Evolutionary conservation across 768 basidiomycete genomes (phyloP).

Genomic region (Goffeauzyma gilvescens): DNA sequence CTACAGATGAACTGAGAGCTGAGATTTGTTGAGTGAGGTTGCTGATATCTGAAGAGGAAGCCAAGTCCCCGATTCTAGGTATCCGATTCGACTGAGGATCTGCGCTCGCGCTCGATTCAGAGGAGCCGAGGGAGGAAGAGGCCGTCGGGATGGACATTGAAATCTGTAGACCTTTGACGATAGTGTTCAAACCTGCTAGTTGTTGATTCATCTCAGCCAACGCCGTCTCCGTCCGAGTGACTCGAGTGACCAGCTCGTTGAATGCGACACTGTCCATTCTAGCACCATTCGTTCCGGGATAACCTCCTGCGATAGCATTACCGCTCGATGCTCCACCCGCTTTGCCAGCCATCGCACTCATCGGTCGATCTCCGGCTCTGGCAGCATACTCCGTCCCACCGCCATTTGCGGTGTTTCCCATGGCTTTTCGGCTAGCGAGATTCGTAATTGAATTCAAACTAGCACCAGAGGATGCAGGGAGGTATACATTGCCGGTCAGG

Average conservation of each 20-base stretch:
- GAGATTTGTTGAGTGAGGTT: constrained; percentile 26
- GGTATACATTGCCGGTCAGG: no score
- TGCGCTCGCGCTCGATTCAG: not conserved
- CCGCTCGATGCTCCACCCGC: no score
- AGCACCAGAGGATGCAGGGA: no score
- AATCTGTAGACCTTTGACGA: constrained; percentile 8
- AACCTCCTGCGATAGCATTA: no score
- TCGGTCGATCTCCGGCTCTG: no score
- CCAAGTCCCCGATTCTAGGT: not conserved
- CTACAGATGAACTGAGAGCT: constrained; percentile 25
- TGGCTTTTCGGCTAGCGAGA: no score
- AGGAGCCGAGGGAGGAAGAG: not conserved
- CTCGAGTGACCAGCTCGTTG: constrained; percentile 7
- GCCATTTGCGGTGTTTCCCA: no score
- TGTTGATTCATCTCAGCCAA: constrained; percentile 6
- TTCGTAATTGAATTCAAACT: no score
- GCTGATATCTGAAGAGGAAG: constrained; percentile 7
- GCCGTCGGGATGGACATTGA: not conserved
- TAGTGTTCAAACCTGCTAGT: constrained; percentile 6
- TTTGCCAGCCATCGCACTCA: no score
- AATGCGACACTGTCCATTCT: no score
- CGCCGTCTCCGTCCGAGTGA: constrained; percentile 6
- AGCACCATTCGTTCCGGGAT: no score
- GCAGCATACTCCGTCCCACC: no score
- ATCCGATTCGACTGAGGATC: not conserved